Base-by-base conservation (phyloP, 2,329 filamentous ascomycete genomes). In the Apiospora pterosperma region DNA sequence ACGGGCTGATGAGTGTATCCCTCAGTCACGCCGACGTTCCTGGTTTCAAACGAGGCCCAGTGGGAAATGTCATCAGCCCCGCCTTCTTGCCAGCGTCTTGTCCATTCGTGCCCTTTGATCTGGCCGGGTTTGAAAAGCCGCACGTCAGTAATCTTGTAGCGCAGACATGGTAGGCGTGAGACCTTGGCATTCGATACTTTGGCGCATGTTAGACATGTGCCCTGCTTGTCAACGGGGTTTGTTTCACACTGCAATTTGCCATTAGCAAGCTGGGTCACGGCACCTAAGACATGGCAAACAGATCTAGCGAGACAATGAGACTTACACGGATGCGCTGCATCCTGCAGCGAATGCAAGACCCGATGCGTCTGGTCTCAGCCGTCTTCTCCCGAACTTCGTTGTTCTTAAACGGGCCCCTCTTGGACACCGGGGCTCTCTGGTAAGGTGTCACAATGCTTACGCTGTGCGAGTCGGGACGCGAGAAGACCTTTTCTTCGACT, bases 261-360 rank as follows among this genome's bases (percentile, higher is more conserved):
- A 34, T 55, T 55, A 55, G 48, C 48, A 34, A 55, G 28, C 48
- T 34, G 16, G 48, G 16, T 34, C 28, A 10, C 12, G 28, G 28
- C 12, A 55, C 5, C 28, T 34, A 31, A 62, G 60, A 44, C 52
- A 59, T 55, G 48, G 28, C 16, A 34, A 55, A 34, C 16, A 55
- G 2, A 34, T 55, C 2, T 11, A 34, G 28, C 48, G 25, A 34
- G 48, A 34, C 48, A 55, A 16, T 11, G 23, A 67, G 34, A 77
- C 84, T 80, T 74, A 88, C 86, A 60, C 86, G 81, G 69, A 88
- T 88, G 52, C 85, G 81, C 68, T 88, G 86, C 84, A 88, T 87
- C 61, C 84, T 80, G 67, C 86, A 89, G 55, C 86, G 79, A 65
- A 88, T 83, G 69, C 86, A 89, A 23, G 84, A 86, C 10, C 85